Conservation (phyloP, 768 basidiomycete species). For the Nidularia sp. region DNA sequence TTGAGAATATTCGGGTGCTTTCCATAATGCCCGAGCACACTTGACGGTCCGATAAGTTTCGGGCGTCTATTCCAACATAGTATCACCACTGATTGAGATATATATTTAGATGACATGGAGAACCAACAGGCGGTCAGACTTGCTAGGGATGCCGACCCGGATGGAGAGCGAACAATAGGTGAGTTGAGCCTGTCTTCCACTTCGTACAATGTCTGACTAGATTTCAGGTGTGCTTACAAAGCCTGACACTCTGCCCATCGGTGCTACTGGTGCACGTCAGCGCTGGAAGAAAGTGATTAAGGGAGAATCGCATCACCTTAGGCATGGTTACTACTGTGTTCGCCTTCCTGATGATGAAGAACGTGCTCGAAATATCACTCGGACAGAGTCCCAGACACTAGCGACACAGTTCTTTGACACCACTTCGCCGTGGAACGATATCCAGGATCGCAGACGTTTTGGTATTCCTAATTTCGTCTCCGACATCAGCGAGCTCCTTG, state of each 20-base stretch:
- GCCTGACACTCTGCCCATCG: slow-evolving; percentile 49
- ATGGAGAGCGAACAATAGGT: slow-evolving; percentile 61
- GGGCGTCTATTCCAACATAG: no score
- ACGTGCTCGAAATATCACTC: slow-evolving; percentile 31
- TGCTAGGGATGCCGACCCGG: slow-evolving; percentile 48
- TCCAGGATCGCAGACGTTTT: slow-evolving; percentile 43
- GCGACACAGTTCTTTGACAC: slow-evolving; percentile 42
- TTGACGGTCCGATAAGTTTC: no score
- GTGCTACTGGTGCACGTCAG: slow-evolving; percentile 33
- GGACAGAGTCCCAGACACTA: slow-evolving; percentile 26
- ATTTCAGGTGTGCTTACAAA: slow-evolving; percentile 66
- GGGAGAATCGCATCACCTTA: slow-evolving; percentile 39
- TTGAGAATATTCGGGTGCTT: no score
- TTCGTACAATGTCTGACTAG: background rate
- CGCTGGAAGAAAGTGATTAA: slow-evolving; percentile 51
- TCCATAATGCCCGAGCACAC: no score
- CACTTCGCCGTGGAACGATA: slow-evolving; percentile 48
- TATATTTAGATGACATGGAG: slow-evolving; percentile 55
- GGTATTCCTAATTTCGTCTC: slow-evolving; percentile 52
- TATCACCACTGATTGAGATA: no score
- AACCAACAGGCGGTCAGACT: slow-evolving; percentile 56
- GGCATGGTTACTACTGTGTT: slow-evolving; percentile 63
- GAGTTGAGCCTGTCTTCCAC: background rate
- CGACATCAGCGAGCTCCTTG: slow-evolving; percentile 48
- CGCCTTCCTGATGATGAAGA: slow-evolving; percentile 60